phyloP scores from a whole-genome alignment of 805 yeast species.

The Ogataea corticis region DNA sequence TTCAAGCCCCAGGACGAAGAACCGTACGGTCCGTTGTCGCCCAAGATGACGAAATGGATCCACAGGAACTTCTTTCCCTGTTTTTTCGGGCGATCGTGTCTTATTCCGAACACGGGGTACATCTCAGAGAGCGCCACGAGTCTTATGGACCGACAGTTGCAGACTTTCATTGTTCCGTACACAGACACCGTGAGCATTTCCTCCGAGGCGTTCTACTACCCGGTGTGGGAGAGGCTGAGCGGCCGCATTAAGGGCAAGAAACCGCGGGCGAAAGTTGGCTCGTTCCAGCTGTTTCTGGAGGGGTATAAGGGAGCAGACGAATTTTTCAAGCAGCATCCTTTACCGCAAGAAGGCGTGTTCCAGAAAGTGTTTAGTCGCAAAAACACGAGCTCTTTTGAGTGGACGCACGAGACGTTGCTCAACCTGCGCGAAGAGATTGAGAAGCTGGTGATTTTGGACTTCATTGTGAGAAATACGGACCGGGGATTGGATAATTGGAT shows the following conservation, averaged over 20 bases:
- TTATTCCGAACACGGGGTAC: conserved; percentile 72
- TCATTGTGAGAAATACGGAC: conserved; percentile 73
- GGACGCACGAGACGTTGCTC: conserved; percentile 51
- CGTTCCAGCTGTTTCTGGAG: conserved; percentile 61
- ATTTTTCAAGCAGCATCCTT: conserved; percentile 55
- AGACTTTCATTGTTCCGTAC: conserved; percentile 61
- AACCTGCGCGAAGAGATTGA: conserved; percentile 65
- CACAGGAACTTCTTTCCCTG: conserved; percentile 76
- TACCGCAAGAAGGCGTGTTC: conserved; percentile 37
- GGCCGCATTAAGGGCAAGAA: conserved; percentile 25
- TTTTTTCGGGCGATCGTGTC: conserved; percentile 71
- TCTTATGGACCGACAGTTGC: conserved; percentile 59
- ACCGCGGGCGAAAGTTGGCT: conserved; percentile 55
- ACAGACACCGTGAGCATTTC: conserved; percentile 57
- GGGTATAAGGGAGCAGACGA: conserved; percentile 63
- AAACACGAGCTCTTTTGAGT: conserved; percentile 39
- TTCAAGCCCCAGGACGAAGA: conserved; percentile 82
- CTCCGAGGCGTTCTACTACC: conserved; percentile 53
- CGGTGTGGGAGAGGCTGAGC: conserved; percentile 44
- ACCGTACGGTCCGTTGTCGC: conserved; percentile 75
- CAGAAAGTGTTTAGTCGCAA: neutral
- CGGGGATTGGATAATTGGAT: conserved; percentile 79
- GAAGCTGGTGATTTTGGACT: conserved; percentile 68
- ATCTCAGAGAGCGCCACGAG: conserved; percentile 73
- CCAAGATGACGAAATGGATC: conserved; percentile 80